Evolutionary conservation across 768 basidiomycete species (phyloP), one percentile per base, ranked within the genome.

Genomic region (Boletus sensibilis): DNA sequence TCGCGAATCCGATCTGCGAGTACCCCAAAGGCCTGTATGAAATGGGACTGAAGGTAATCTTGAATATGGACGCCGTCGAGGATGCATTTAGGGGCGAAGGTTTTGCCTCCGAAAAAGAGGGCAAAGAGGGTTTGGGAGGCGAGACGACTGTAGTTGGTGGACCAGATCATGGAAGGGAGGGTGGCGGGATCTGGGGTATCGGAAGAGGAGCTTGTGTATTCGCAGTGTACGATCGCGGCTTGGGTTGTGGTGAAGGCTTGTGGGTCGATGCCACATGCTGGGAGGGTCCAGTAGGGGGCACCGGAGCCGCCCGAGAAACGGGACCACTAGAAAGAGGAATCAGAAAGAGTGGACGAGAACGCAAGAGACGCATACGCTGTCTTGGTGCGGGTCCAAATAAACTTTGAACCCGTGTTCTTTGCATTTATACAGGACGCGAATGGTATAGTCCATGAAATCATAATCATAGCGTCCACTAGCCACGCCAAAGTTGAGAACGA

Each of bases 331-430:
- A 20, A 31, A 23, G 6, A 23, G 0, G 1, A 0, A 20, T 53
- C 48, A 61, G 58, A n/a, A 23, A 20, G 27, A n/a, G 33, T 11
- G 11, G 23, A 55, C 18, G 25, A 41, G 7, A 38, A 37, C 10
- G 31, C 20, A 23, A 33, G 11, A 21, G 11, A 21, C 2, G 82
- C 93, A 68, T 68, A 97, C 95, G 40, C 83, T 82, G 66, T 99
- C 96, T 71, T 99, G 97, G 71, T 99, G 96, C 6, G 96, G 94
- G 65, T 98, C 94, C 77, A 99, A 85, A 72, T 85, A 97, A 13
- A 94, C 87, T 68, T 82, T 83, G 74, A 98, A 97, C 18, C 94
- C 96, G 64, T 91, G 88, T 45, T 90, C 86, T 68, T 94, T 94
- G 75, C 92, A 94, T 71, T 94, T 94, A 21, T 82, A 80, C n/a